These are phyloP conservation scores for Candida insectalens DNA, from an alignment of 805 yeast species.

Conservation along the genomic window DNA sequence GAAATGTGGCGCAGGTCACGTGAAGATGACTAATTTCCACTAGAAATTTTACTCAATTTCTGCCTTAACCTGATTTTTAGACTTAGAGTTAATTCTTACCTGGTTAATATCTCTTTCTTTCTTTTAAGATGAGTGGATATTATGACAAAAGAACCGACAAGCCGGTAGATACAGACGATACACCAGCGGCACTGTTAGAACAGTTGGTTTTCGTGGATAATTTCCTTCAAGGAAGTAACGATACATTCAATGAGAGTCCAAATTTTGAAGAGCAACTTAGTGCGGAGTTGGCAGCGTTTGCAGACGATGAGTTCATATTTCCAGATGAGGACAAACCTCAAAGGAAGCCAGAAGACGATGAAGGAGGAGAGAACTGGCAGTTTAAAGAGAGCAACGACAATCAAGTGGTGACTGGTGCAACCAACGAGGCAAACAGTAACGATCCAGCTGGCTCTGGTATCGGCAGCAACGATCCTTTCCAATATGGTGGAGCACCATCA, in stretches of 20 bases:
- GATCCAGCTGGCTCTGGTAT: no score
- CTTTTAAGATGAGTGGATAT: no score
- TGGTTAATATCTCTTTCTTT: no score
- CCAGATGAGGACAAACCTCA: conserved; percentile 76
- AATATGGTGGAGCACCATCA: not conserved
- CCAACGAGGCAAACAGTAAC: conserved; percentile 2
- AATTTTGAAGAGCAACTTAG: conserved; percentile 43
- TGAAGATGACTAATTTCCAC: no score
- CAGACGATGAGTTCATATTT: conserved; percentile 70
- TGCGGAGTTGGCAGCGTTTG: conserved; percentile 71
- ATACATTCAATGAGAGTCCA: conserved; percentile 25
- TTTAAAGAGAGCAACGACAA: not conserved
- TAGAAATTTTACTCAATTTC: no score
- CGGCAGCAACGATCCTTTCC: not conserved
- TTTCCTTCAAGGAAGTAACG: conserved; percentile 40
- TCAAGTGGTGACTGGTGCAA: conserved; percentile 1
- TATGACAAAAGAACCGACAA: no score
- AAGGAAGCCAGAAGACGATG: conserved; percentile 7
- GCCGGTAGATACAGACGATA: conserved; percentile 21
- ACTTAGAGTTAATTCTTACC: no score
- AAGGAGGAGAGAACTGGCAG: conserved; percentile 1
- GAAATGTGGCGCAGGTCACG: no score
- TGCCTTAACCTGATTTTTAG: no score
- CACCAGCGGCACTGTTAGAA: conserved; percentile 46
- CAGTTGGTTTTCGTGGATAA: conserved; percentile 76